Evolutionary conservation across 306 rosid species (phyloP), one percentile per base, ranked within the genome.

Genomic region (Trifolium dubium): DNA sequence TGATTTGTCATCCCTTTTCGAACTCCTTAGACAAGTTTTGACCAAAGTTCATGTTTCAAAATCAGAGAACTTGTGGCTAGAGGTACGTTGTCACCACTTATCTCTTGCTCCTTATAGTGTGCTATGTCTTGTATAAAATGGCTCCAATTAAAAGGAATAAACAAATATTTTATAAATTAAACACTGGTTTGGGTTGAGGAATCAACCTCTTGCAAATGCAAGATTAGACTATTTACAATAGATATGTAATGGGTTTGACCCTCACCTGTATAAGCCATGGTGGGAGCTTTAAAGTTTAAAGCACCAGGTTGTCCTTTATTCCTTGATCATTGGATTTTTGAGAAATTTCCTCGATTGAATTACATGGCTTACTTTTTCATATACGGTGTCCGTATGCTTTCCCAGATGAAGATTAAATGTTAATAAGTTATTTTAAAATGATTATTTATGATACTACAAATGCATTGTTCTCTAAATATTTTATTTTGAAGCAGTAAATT

Each of bases 31-130:
- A 75, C 72, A 73, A 78, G 81, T 80, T 75, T 73, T 89, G 89
- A 75, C 51, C 7, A 85, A 83, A 68, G 67, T 69, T 37, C 66
- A 86, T 34, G 70, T 79, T 68, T 87, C 94, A 53, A 82, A 88
- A 77, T 89, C 97, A 30, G 87, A 85, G 86, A 82, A 82, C 84
- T 84, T 93, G 87, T 93, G 96, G 98, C 74, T 83, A 75, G 77
- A 81, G 97, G 98, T 94, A 85, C 70, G 86, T 67, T 79, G 51
- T 75, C 68, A 56, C 58, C 58, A 35, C 23, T 5, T 14, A 47
- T 31, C 15, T 79, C 39, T 56, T 64, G 43, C 51, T 30, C 46
- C 64, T 40, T 39, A 7, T 17, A 31, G 28, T 32, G 11, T 67
- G 71, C 60, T 5, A 28, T 66, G 50, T 39, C 76, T 63, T 11